Evolutionary conservation across 129 eudicot species (phyloP), one percentile per base, ranked within the genome.

Genomic region (Lonicera japonica): DNA sequence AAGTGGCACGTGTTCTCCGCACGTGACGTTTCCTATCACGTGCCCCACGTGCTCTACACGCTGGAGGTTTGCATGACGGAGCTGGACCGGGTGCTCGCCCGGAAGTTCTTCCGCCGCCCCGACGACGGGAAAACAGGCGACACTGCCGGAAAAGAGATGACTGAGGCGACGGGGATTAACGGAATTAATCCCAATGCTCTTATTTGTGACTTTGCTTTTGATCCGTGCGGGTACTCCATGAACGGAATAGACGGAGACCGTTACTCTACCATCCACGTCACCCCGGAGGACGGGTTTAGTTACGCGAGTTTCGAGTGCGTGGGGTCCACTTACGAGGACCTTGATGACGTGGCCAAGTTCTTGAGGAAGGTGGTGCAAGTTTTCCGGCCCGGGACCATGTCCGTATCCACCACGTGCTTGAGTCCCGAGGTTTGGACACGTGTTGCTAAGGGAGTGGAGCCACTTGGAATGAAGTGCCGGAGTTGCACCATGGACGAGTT

Each of bases 201-300:
- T 8, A 82, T 88, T 16, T 88, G 96, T 25, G 96, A 88, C 64
- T 88, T 82, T 21, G 94, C 85, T 3, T 88, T 88, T 50, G 96
- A 88, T 57, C 96, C 96, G 0, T 88, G 96, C 39, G 96, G 96
- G 23, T 88, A 88, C 57, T 88, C 96, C 0, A 88, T 88, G 96
- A 88, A 88, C 14, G 96, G 87, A 1, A 50, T 88, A 4, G 94
- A 79, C 23, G 77, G 83, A 1, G 79, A 75, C 2, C 83, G 96
- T 24, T 88, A 88, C 58, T 88, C 96, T 0, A 88, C 96, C 0
- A 86, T 88, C 52, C 96, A 88, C 59, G 94, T 88, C 48, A 88
- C 96, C 9, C 96, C 96, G 0, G 96, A 88, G 68, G 94, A 88
- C 8, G 96, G 96, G 18, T 88, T 85, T 60, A 88, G 96, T 47